Evolutionary conservation across 31 red algal species (phyloP), one percentile per base, ranked within the genome.

Genomic region (Odonthalia washingtoniensis): DNA sequence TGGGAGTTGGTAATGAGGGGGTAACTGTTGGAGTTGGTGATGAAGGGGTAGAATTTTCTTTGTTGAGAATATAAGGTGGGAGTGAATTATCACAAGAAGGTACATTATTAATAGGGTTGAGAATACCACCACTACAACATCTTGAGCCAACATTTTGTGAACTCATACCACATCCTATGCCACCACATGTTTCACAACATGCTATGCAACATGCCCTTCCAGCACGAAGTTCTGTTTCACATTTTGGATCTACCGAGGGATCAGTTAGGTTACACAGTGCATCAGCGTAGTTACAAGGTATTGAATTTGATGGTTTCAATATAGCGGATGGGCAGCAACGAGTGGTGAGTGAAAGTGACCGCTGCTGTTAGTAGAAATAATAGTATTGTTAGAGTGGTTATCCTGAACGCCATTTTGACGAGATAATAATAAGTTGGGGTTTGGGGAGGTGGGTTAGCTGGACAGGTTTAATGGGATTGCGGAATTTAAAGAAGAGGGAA

Each of bases 221-320:
- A 5, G 16, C 17, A 27, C 64, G 36, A 9, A 83, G 64, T 26
- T 63, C 80, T 60, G 61, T 60, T 1, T 0, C 1, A 63, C 80
- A 83, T 6, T 35, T 67, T 40, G 80, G 80, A 83, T 83, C 80
- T n/a, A n/a, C n/a, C n/a, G n/a, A n/a, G n/a, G n/a, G n/a, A n/a
- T n/a, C n/a, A n/a, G n/a, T n/a, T n/a, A n/a, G n/a, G n/a, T n/a
- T n/a, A n/a, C n/a, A n/a, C n/a, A n/a, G n/a, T n/a, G n/a, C n/a
- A n/a, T n/a, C n/a, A n/a, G n/a, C n/a, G n/a, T n/a, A n/a, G n/a
- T n/a, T n/a, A n/a, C n/a, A n/a, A n/a, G n/a, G n/a, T n/a, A n/a
- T n/a, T n/a, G n/a, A n/a, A n/a, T n/a, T n/a, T n/a, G n/a, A n/a
- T n/a, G n/a, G n/a, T n/a, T n/a, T n/a, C n/a, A n/a, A n/a, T n/a